These are phyloP conservation scores for Gossypium mustelinum DNA, from an alignment of 345 rosid genomes.

Conservation along the genomic window DNA sequence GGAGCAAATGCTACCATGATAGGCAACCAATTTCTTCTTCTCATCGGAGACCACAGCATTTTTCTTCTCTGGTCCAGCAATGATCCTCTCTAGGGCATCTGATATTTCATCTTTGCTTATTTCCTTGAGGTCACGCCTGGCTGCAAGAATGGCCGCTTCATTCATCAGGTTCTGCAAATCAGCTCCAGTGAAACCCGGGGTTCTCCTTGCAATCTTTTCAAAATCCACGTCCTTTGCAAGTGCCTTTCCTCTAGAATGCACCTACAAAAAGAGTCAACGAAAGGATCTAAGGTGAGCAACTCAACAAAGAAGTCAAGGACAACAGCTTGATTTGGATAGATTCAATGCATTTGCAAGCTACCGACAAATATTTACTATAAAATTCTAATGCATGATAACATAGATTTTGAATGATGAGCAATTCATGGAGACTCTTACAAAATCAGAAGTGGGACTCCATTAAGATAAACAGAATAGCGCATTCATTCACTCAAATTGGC, in stretches of 20 bases:
- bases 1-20: slow-evolving; percentile 53
- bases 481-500: neutral
- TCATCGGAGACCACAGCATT: slow-evolving; percentile 93
- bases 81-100: slow-evolving; percentile 95
- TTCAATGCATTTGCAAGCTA: neutral
- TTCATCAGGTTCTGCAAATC: slow-evolving; percentile 96
- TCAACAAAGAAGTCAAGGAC: neutral
- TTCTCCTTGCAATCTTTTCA: slow-evolving; percentile 90
- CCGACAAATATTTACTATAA: neutral
- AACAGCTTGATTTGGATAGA: neutral
- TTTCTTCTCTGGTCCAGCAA: slow-evolving; percentile 99
- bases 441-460: neutral
- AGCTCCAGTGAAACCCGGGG: slow-evolving; percentile 95
- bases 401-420: neutral
- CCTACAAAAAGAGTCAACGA: slow-evolving; percentile 34
- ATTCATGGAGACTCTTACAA: neutral
- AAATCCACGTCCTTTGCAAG: slow-evolving; percentile 94
- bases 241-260: slow-evolving; percentile 96
- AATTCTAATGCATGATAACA: neutral
- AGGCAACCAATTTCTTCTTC: slow-evolving; percentile 88
- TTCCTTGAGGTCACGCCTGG: slow-evolving; percentile 95
- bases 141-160: slow-evolving; percentile 96
- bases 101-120: slow-evolving; percentile 96
- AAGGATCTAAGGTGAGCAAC: neutral
- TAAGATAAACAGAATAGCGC: neutral